Evolutionary conservation across 768 basidiomycete species (phyloP).

Genomic region (Lactarius sp.): DNA sequence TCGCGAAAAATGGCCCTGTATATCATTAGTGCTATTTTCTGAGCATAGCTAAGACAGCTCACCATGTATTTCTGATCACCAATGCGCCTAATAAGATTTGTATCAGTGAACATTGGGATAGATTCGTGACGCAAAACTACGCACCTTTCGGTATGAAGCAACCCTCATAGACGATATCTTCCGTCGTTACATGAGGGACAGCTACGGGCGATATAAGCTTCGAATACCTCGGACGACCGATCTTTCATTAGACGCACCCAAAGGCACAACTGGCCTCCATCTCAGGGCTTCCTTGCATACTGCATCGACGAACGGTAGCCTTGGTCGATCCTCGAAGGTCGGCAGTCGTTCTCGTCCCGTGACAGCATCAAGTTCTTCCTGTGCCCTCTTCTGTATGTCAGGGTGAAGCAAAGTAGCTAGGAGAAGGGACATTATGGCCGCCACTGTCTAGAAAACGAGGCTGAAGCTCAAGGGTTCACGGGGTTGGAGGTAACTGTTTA

Average conservation of each 20-base stretch:
- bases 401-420: slow-evolving; percentile 22
- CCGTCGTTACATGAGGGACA: background rate
- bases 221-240: background rate
- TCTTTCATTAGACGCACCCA: slow-evolving; percentile 13
- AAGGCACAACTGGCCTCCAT: slow-evolving; percentile 19
- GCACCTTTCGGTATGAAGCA: slow-evolving; percentile 16
- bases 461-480: background rate
- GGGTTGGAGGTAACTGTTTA: background rate
- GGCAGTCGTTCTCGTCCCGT: slow-evolving; percentile 25
- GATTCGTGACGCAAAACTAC: background rate
- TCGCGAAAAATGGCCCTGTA: slow-evolving; percentile 13
- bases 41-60: background rate
- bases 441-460: background rate
- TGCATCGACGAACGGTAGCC: slow-evolving; percentile 27
- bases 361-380: slow-evolving; percentile 26
- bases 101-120: background rate
- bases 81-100: background rate
- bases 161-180: slow-evolving; percentile 12
- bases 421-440: background rate
- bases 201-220: background rate
- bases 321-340: slow-evolving; percentile 20
- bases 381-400: slow-evolving; percentile 22
- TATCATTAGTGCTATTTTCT: background rate
- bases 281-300: slow-evolving; percentile 25
- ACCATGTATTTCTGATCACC: slow-evolving; percentile 11